Evolutionary conservation across 1,284 basidiomycete genomes (phyloP).

Genomic region (Vanrija pseudolonga): DNA sequence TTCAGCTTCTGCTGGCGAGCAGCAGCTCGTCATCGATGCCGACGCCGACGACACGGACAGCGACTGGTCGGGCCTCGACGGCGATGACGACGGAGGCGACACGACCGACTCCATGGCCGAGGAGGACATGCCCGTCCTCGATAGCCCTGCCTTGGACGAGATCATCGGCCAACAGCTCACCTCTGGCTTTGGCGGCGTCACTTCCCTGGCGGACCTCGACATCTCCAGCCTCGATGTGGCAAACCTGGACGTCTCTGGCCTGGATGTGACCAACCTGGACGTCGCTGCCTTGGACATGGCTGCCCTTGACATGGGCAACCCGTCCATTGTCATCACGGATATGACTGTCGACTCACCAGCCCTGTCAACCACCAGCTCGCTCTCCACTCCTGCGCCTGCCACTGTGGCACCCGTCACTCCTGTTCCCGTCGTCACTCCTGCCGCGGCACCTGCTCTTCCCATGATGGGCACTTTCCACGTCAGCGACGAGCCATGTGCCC

Average conservation of each 20-base stretch:
- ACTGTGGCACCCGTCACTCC: constrained; percentile 2
- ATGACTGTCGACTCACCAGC: constrained; percentile 17
- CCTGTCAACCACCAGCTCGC: constrained; percentile 22
- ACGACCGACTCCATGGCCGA: constrained; percentile 48
- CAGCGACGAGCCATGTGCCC: constrained; percentile 35
- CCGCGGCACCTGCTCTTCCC: not conserved
- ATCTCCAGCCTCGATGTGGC: not conserved
- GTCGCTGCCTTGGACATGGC: not conserved
- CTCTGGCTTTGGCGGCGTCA: not conserved
- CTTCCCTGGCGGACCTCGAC: not conserved
- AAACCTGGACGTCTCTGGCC: not conserved
- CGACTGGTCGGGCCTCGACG: constrained; percentile 34
- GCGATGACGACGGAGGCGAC: constrained; percentile 40
- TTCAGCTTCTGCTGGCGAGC: constrained; percentile 28
- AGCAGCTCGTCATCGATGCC: constrained; percentile 37
- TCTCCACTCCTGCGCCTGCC: constrained; percentile 1
- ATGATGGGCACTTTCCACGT: constrained; percentile 43
- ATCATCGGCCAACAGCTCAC: constrained; percentile 30
- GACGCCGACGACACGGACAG: constrained; percentile 32
- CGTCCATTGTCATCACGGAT: constrained; percentile 28
- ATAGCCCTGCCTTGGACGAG: constrained; percentile 40
- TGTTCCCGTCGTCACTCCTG: not conserved
- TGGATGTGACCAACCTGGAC: not conserved
- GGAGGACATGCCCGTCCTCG: constrained; percentile 47
- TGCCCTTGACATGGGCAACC: constrained; percentile 6